Evolutionary conservation across 768 basidiomycete genomes (phyloP).

Genomic region (Lyophyllum semitale): DNA sequence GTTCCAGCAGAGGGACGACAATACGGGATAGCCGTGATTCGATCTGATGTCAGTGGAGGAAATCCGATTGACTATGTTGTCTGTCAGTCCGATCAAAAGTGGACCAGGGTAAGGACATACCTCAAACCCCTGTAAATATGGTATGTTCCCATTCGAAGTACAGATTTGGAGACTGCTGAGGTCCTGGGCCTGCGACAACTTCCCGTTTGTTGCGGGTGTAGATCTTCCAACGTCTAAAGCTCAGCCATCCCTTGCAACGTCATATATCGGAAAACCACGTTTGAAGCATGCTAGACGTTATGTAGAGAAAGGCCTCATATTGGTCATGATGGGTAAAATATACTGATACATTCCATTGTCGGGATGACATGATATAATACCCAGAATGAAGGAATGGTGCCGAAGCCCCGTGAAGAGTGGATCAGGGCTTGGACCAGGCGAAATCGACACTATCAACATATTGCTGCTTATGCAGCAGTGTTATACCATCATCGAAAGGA

Average conservation of each 20-base stretch:
- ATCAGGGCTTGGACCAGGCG: not conserved
- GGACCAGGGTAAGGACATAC: not conserved
- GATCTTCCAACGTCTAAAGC: no score
- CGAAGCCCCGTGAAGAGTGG: not conserved
- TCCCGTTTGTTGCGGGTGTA: not conserved
- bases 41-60: not conserved
- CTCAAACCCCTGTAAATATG: not conserved
- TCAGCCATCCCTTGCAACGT: no score
- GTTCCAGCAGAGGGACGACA: not conserved
- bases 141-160: not conserved
- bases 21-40: not conserved
- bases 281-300: no score
- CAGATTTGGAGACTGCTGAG: not conserved
- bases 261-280: no score
- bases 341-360: not conserved
- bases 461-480: not conserved
- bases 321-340: not conserved
- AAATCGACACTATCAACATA: not conserved
- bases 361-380: not conserved
- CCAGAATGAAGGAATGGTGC: not conserved
- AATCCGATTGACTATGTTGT: conserved; percentile 1
- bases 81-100: not conserved
- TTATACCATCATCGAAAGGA: not conserved
- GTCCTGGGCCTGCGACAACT: not conserved
- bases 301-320: no score